A percentile compares a stretch with the other conserved stretches of the same genome.
These are phyloP conservation scores for Trichosporon sp. DNA, from an alignment of 1,284 basidiomycete genomes.

Conservation along the genomic window DNA sequence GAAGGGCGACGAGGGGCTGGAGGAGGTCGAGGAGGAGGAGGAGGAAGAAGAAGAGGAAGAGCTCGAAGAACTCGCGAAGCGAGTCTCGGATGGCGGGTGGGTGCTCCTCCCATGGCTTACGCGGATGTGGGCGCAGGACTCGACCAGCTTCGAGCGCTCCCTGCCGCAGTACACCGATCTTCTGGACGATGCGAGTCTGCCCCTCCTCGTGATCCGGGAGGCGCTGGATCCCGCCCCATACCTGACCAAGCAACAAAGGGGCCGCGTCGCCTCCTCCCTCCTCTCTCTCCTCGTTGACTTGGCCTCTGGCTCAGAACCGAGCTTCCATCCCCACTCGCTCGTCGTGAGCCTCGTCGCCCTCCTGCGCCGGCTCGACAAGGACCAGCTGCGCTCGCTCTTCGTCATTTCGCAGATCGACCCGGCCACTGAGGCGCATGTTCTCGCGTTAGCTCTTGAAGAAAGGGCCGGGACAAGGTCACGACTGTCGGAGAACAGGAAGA, in stretches of 20 bases:
- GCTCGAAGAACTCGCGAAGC: background rate
- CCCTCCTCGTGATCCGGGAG: background rate
- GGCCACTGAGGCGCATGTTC: background rate
- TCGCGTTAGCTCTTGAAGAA: background rate
- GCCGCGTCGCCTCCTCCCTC: background rate
- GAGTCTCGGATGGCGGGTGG: background rate
- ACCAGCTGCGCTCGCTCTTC: constrained; percentile 1
- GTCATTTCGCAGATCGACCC: background rate
- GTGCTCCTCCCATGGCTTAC: background rate
- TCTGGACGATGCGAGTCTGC: background rate
- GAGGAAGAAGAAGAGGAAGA: constrained; percentile 8
- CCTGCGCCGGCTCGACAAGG: background rate
- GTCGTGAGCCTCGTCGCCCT: background rate
- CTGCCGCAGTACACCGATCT: constrained; percentile 10
- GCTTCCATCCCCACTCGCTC: constrained; percentile 9
- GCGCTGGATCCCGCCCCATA: background rate
- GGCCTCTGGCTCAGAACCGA: background rate
- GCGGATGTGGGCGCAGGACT: background rate
- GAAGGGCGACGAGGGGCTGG: background rate
- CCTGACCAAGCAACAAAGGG: background rate
- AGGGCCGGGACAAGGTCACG: background rate
- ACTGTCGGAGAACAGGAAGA: background rate
- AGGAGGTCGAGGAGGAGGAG: background rate
- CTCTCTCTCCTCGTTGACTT: background rate
- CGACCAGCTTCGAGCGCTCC: background rate